A percentile compares a stretch with the other conserved stretches of the same genome.
Evolutionary conservation across 2,329 filamentous ascomycete genomes (phyloP).

Genomic region (Talaromyces verruculosus): DNA sequence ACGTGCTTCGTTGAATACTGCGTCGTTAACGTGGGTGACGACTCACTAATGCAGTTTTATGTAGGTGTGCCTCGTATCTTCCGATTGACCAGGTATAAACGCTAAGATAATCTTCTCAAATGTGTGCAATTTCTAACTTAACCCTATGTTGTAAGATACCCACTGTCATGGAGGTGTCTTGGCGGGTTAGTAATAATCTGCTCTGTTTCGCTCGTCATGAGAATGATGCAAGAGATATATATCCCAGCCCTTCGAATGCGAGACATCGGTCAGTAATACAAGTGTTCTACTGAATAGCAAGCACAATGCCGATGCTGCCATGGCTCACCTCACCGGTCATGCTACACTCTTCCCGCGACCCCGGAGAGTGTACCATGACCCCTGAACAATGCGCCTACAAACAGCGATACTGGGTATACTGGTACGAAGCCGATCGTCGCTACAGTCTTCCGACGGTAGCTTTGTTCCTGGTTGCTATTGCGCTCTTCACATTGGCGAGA

Average conservation of each 20-base stretch:
- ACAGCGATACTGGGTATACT: slow-evolving; percentile 26
- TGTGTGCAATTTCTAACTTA: neutral
- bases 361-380: slow-evolving; percentile 27
- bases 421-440: slow-evolving; percentile 51
- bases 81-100: neutral
- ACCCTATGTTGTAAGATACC: neutral
- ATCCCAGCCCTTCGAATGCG: no score
- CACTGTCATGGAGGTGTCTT: neutral
- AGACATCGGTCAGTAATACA: neutral
- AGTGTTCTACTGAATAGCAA: neutral
- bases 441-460: slow-evolving; percentile 53
- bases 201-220: slow-evolving; percentile 1
- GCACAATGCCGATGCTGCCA: slow-evolving; percentile 22
- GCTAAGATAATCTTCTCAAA: neutral
- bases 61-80: neutral
- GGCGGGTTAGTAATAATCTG: slow-evolving; percentile 11
- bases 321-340: slow-evolving; percentile 30
- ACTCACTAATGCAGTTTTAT: neutral
- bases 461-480: slow-evolving; percentile 51
- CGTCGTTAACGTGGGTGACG: neutral
- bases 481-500: slow-evolving; percentile 46
- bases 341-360: slow-evolving; percentile 28
- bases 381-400: slow-evolving; percentile 31
- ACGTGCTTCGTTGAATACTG: neutral
- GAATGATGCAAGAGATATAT: neutral